These are phyloP conservation scores for Exsudoporus frostii DNA, from an alignment of 768 basidiomycete genomes.

Conservation along the genomic window DNA sequence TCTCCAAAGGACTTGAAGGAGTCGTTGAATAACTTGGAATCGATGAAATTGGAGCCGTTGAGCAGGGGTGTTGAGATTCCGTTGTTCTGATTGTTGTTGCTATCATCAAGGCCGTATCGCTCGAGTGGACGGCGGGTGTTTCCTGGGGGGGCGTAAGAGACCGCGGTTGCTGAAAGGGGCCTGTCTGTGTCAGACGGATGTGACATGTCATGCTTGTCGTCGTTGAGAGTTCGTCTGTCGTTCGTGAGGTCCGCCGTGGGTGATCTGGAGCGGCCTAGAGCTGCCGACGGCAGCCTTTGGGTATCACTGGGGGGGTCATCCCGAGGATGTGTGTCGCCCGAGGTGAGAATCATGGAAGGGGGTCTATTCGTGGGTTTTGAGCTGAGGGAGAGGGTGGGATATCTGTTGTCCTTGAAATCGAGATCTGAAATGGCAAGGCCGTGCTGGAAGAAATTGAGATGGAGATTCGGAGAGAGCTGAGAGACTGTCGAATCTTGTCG, in stretches of 20 bases:
- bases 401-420: constrained; percentile 63
- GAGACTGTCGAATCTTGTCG: constrained; percentile 38
- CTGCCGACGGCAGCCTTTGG: constrained; percentile 11
- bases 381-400: constrained; percentile 37
- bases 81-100: constrained; percentile 15
- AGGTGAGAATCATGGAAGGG: constrained; percentile 30
- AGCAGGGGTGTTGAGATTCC: constrained; percentile 18
- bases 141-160: constrained; percentile 46
- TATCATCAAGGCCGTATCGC: constrained; percentile 51
- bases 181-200: constrained; percentile 13
- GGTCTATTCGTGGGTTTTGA: constrained; percentile 22
- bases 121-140: constrained; percentile 47
- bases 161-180: constrained; percentile 30
- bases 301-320: constrained; percentile 11
- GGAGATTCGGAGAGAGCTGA: constrained; percentile 32
- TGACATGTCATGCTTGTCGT: constrained; percentile 20
- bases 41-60: constrained; percentile 25
- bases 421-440: constrained; percentile 54
- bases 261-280: constrained; percentile 13
- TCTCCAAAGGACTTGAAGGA: constrained; percentile 33
- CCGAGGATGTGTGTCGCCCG: constrained; percentile 29
- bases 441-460: constrained; percentile 47
- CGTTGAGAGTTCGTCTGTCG: constrained; percentile 24
- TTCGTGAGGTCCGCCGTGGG: constrained; percentile 14
- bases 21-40: constrained; percentile 28